These are phyloP conservation scores for Syncephalis plumigaleata DNA, from an alignment of 371 early-diverging fungal genomes.

Conservation along the genomic window DNA sequence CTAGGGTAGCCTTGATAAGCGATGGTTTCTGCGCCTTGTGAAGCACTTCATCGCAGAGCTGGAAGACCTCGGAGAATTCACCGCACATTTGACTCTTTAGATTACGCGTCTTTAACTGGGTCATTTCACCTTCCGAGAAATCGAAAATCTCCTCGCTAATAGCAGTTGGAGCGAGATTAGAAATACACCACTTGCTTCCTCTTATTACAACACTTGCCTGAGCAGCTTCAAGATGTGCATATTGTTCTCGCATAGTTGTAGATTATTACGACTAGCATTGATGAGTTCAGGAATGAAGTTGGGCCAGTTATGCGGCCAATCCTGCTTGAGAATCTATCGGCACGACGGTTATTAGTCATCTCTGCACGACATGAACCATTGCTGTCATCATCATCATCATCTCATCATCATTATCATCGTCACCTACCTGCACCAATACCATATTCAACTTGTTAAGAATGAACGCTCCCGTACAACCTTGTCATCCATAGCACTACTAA, in stretches of 20 bases:
- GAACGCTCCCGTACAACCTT: constrained; percentile 46
- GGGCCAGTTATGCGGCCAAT: constrained; percentile 99
- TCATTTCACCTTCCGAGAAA: constrained; percentile 94
- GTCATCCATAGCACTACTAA: constrained; percentile 80
- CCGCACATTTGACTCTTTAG: constrained; percentile 88
- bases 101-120: constrained; percentile 79
- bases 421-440: constrained; percentile 77
- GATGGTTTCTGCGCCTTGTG: constrained; percentile 76
- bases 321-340: constrained; percentile 95
- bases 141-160: constrained; percentile 97
- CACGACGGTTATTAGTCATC: constrained; percentile 9
- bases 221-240: constrained; percentile 95
- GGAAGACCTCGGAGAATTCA: constrained; percentile 93
- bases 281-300: constrained; percentile 97
- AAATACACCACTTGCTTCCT: not conserved
- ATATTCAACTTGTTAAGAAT: constrained; percentile 81
- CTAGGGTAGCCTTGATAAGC: constrained; percentile 81
- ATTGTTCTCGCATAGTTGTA: constrained; percentile 96
- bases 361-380: too few relatives aligned
- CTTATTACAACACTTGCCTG: constrained; percentile 56
- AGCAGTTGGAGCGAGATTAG: not conserved
- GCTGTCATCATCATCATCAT: too few relatives aligned
- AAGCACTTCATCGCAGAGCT: constrained; percentile 89
- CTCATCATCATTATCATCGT: too few relatives aligned
- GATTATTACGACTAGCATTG: constrained; percentile 72